These are phyloP conservation scores for Penicillium sp. DNA, from an alignment of 2,329 filamentous ascomycete genomes.

Conservation along the genomic window DNA sequence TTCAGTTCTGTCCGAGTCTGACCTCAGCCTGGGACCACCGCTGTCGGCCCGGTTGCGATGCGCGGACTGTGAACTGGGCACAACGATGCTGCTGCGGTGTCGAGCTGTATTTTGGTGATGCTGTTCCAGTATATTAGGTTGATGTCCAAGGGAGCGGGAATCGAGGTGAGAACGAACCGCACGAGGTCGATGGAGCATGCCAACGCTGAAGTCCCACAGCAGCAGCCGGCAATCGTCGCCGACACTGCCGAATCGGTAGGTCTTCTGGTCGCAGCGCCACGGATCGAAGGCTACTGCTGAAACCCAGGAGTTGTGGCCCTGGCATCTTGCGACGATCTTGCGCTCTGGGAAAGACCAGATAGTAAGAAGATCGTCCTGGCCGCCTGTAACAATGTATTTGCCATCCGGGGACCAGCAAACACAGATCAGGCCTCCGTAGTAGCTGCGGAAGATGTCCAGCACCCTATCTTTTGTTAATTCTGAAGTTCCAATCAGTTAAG, in stretches of 20 bases:
- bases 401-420: conserved; percentile 98
- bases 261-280: conserved; percentile 93
- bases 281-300: conserved; percentile 91
- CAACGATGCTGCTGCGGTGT: conserved; percentile 39
- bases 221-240: conserved; percentile 89
- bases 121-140: conserved; percentile 19
- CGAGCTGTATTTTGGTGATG: conserved; percentile 38
- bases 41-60: conserved; percentile 63
- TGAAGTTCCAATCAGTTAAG: not conserved
- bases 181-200: conserved; percentile 91
- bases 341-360: conserved; percentile 90
- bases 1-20: conserved; percentile 65
- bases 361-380: conserved; percentile 92
- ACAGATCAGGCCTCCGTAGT: conserved; percentile 89
- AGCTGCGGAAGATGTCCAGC: conserved; percentile 82
- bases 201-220: conserved; percentile 96
- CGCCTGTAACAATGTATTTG: conserved; percentile 91
- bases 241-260: conserved; percentile 93
- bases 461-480: conserved; percentile 55
- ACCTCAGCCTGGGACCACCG: conserved; percentile 61
- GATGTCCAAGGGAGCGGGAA: conserved; percentile 1
- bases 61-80: conserved; percentile 34
- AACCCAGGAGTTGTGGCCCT: conserved; percentile 95
- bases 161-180: conserved; percentile 56
- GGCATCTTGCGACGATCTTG: conserved; percentile 83